A percentile compares a stretch with the other conserved stretches of the same genome.
Evolutionary conservation across 495 filamentous ascomycete species (phyloP).

Genomic region (Penicillium bialowiezense): DNA sequence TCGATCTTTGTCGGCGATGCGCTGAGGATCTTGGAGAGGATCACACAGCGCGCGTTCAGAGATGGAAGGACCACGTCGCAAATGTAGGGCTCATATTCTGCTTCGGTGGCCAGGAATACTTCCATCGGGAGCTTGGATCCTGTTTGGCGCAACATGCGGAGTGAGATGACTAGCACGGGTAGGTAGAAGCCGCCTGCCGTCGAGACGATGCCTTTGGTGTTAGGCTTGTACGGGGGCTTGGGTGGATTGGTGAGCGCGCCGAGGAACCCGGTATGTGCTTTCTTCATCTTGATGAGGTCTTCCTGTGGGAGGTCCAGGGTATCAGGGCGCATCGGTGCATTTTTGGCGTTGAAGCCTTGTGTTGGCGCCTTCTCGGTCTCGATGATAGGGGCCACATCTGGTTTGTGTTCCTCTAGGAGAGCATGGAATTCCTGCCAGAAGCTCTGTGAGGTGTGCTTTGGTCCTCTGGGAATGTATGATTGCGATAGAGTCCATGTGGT

Average conservation of each 20-base stretch:
- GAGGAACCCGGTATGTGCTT: slow-evolving; percentile 35
- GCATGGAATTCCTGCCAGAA: slow-evolving; percentile 19
- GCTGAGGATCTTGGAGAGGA: slow-evolving; percentile 31
- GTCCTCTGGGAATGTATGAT: slow-evolving; percentile 3
- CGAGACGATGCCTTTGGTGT: slow-evolving; percentile 43
- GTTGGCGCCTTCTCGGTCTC: slow-evolving; percentile 18
- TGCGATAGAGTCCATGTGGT: slow-evolving; percentile 17
- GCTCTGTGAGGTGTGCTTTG: slow-evolving; percentile 5
- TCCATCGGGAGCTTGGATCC: slow-evolving; percentile 51
- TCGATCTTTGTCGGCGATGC: slow-evolving; percentile 17
- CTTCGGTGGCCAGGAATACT: slow-evolving; percentile 43
- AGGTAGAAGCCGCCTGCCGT: slow-evolving; percentile 35
- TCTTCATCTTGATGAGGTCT: slow-evolving; percentile 21
- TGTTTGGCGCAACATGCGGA: slow-evolving; percentile 49
- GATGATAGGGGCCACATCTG: neutral
- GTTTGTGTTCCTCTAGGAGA: slow-evolving; percentile 12
- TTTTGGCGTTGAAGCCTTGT: slow-evolving; percentile 14
- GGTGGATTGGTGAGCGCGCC: slow-evolving; percentile 23
- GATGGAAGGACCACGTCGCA: slow-evolving; percentile 45
- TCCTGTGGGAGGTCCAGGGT: slow-evolving; percentile 10
- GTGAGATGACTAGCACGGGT: slow-evolving; percentile 39
- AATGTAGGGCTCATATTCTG: slow-evolving; percentile 43
- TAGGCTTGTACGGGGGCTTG: slow-evolving; percentile 27
- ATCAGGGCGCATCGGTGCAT: slow-evolving; percentile 13
- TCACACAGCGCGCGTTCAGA: slow-evolving; percentile 44